Conservation (phyloP, 306 rosid genomes). For the Chamaecrista fasciculata region DNA sequence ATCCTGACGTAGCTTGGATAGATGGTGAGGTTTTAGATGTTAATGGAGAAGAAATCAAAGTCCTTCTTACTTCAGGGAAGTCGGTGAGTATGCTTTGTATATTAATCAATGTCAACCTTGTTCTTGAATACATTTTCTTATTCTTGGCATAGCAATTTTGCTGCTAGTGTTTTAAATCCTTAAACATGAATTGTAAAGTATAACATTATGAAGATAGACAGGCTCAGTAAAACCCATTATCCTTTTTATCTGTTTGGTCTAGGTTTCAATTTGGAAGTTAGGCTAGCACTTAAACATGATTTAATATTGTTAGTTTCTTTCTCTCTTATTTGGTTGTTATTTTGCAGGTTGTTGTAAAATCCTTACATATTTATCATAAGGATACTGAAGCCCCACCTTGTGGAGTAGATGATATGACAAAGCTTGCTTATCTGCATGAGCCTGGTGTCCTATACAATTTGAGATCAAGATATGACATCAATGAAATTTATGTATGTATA, state of each 20-base stretch:
- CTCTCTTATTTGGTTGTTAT: constrained; percentile 12
- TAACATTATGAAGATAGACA: background rate
- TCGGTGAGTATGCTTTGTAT: constrained; percentile 46
- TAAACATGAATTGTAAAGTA: background rate
- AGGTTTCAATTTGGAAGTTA: background rate
- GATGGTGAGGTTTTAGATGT: constrained; percentile 73
- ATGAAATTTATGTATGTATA: constrained; percentile 76
- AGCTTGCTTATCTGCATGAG: constrained; percentile 83
- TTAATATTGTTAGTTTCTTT: background rate
- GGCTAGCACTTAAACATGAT: background rate
- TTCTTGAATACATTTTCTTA: constrained; percentile 13
- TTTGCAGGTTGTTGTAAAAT: constrained; percentile 65
- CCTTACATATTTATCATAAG: constrained; percentile 60
- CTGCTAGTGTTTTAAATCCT: background rate
- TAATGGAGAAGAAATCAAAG: constrained; percentile 58
- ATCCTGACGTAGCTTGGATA: constrained; percentile 70
- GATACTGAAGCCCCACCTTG: constrained; percentile 82
- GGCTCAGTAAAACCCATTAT: background rate
- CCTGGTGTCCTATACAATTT: constrained; percentile 82
- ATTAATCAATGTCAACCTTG: background rate
- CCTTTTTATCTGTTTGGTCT: constrained; percentile 9
- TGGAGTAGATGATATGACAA: constrained; percentile 96
- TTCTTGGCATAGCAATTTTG: constrained; percentile 2
- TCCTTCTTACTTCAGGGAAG: constrained; percentile 68
- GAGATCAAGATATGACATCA: constrained; percentile 79